Evolutionary conservation across 2,329 filamentous ascomycete species (phyloP).

Genomic region (Aureobasidium sp.): DNA sequence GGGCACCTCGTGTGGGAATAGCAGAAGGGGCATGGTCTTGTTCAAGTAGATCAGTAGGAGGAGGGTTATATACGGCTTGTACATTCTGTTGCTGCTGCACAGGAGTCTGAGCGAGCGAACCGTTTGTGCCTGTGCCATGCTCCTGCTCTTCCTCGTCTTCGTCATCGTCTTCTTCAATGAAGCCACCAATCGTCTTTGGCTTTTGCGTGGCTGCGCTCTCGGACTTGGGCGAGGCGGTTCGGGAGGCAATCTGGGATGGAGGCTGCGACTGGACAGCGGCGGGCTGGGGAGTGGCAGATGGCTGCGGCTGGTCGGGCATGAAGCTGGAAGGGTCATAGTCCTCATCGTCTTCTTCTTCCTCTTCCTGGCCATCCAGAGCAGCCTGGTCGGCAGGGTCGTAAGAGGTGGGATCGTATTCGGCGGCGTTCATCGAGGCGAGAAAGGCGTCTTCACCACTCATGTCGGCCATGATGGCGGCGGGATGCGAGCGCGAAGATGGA

Average conservation of each 20-base stretch:
- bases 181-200: conserved; percentile 49
- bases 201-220: conserved; percentile 27
- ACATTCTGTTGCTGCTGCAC: conserved; percentile 10
- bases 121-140: conserved; percentile 7
- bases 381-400: conserved; percentile 29
- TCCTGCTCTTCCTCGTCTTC: conserved; percentile 41
- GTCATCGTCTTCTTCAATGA: conserved; percentile 55
- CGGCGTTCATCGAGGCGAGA: conserved; percentile 31
- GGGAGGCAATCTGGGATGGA: conserved; percentile 40
- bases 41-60: conserved; percentile 12
- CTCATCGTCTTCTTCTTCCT: conserved; percentile 28
- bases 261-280: neutral
- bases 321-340: conserved; percentile 30
- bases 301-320: conserved; percentile 13
- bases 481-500: neutral
- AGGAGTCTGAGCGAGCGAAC: conserved; percentile 13
- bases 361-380: conserved; percentile 18
- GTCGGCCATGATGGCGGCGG: conserved; percentile 7
- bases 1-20: conserved; percentile 23
- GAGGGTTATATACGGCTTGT: conserved; percentile 12
- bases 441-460: conserved; percentile 28
- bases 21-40: conserved; percentile 17
- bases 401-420: conserved; percentile 25
- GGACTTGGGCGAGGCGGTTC: conserved; percentile 30
- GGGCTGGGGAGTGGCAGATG: conserved; percentile 3